Percentiles rank a stretch among this genome's conserved stretches.
These are phyloP conservation scores for Rhododendron mucronatum DNA, from an alignment of 148 eudicot genomes.

Conservation along the genomic window DNA sequence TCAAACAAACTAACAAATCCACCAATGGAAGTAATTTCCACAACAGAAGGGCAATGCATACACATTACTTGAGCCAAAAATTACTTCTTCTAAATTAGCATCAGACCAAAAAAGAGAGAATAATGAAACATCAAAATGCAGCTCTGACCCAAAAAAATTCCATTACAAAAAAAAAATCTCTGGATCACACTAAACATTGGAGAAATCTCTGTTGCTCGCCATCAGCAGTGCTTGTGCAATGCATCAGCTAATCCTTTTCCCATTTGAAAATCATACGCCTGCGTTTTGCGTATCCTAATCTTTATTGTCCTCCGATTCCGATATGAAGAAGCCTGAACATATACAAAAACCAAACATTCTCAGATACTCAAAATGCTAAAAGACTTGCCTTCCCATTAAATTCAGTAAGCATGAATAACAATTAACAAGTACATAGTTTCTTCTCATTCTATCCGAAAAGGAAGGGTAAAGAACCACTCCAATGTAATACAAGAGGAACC, in stretches of 20 bases:
- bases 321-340: background rate
- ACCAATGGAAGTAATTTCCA: background rate
- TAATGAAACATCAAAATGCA: slow-evolving; percentile 1
- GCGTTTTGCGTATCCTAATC: background rate
- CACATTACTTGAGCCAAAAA: background rate
- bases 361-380: background rate
- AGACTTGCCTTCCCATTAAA: background rate
- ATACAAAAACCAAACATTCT: background rate
- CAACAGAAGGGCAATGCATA: background rate
- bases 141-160: background rate
- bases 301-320: background rate
- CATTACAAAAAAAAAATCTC: background rate
- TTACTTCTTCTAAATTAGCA: slow-evolving; percentile 7
- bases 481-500: background rate
- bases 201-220: background rate
- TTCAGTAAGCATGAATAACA: background rate
- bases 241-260: background rate
- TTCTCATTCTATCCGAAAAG: background rate
- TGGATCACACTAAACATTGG: background rate
- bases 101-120: background rate
- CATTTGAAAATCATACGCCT: background rate
- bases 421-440: background rate
- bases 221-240: background rate
- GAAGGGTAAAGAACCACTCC: background rate
- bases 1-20: background rate